A percentile compares a stretch with the other conserved stretches of the same genome.
These are phyloP conservation scores for Ascodesmis nigricans DNA, from an alignment of 495 filamentous ascomycete species.

Conservation along the genomic window DNA sequence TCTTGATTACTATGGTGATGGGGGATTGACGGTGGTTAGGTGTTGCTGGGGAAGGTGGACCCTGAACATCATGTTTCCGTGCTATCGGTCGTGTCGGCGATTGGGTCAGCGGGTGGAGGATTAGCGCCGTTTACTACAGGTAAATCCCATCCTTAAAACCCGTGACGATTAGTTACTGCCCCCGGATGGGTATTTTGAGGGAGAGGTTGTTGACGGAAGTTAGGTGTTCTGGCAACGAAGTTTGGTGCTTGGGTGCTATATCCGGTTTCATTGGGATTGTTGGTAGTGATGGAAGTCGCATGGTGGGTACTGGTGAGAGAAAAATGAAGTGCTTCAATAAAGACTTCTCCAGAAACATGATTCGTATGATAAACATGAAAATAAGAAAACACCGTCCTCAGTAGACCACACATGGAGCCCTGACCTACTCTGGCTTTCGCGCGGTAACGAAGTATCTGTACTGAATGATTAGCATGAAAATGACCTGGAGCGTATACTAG, in stretches of 20 bases:
- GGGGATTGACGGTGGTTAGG: background rate
- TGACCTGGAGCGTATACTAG: no score
- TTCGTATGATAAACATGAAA: no score
- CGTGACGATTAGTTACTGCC: background rate
- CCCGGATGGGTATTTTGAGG: no score
- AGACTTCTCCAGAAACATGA: no score
- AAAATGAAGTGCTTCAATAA: no score
- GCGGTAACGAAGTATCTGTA: no score
- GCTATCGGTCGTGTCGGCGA: constrained; percentile 45
- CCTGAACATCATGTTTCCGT: constrained; percentile 38
- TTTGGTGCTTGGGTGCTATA: constrained; percentile 54
- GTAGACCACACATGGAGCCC: no score
- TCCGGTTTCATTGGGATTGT: constrained; percentile 44
- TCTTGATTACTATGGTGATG: background rate
- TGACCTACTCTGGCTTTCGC: no score
- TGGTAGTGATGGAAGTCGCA: constrained; percentile 43
- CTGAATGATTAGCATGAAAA: no score
- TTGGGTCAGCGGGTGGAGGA: constrained; percentile 54
- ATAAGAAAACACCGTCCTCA: no score
- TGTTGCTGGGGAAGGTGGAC: background rate
- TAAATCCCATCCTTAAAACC: background rate
- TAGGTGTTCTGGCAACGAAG: constrained; percentile 35
- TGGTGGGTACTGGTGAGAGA: constrained; percentile 42
- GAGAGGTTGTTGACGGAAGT: background rate
- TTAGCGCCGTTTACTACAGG: constrained; percentile 56